Base-by-base conservation (phyloP, 768 basidiomycete genomes). In the Boletales sp. region DNA sequence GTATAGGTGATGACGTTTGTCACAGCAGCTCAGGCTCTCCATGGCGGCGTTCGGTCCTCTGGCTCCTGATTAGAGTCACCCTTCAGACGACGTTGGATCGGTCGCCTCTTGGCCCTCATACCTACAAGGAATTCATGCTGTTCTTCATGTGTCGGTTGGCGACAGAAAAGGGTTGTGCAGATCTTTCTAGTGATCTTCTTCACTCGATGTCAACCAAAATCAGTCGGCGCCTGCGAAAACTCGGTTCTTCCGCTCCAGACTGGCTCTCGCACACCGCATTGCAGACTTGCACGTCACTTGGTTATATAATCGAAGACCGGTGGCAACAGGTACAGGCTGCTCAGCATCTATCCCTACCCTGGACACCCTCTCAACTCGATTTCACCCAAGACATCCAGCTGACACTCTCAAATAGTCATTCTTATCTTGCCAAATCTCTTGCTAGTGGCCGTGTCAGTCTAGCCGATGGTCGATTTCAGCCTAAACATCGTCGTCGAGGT, bases 41-140 rank as follows among this genome's bases (percentile, higher is more conserved):
- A 66, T 82, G 79, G 79, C 64, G 81, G 30, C 68, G 80, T 19
- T 76, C 77, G 7, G 62, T 76, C 0, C 62, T 78, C 12, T 82
- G 79, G 79, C 71, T 80, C 4, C 57, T 77, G 12, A 59, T 78
- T 30, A 73, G 79, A 8, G 74, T 81, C 4, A 66, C 68, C 1
- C 53, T 78, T 21, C 77, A 79, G 56, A 74, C 68, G 0, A 66
- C 71, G 0, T 57, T 71, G 21, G 51, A 45, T 19, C 57, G 51
- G 35, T 56, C 57, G 39, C 39, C 18, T 32, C n/a, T 47, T 8
- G 59, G 56, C 5, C 41, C 21, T 8, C 34, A n/a, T 8, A 37
- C 56, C 5, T 72, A 72, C 60, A 72, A 72, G 37, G 42, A 31
- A 5, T 72, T 72, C 54, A 65, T 71, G 40, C 18, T 67, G 0